These are phyloP conservation scores for Lithocarpus polystachyus DNA, from an alignment of 306 rosid species.

Conservation along the genomic window DNA sequence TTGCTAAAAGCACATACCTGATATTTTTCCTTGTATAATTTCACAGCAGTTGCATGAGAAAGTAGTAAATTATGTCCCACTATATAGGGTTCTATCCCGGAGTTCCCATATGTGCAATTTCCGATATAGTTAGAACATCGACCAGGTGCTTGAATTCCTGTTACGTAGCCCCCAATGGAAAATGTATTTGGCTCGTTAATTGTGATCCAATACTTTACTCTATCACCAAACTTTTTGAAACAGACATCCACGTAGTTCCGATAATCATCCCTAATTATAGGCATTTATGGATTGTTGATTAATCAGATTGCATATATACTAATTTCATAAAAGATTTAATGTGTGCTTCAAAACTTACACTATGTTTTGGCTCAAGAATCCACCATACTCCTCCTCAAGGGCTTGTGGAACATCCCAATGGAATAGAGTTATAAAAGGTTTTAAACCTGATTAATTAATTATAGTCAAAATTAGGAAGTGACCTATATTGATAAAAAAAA, in stretches of 20 bases:
- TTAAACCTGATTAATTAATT: slow-evolving; percentile 14
- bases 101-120: slow-evolving; percentile 45
- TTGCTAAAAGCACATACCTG: slow-evolving; percentile 6
- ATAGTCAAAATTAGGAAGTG: neutral
- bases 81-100: slow-evolving; percentile 43
- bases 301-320: no score
- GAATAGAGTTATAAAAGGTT: slow-evolving; percentile 55
- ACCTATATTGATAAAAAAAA: neutral
- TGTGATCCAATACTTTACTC: slow-evolving; percentile 69
- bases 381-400: slow-evolving; percentile 52
- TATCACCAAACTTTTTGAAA: slow-evolving; percentile 58
- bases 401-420: slow-evolving; percentile 62
- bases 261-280: slow-evolving; percentile 42
- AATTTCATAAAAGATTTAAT: no score
- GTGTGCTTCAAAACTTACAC: slow-evolving; percentile 32
- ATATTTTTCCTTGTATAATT: slow-evolving; percentile 23
- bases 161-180: slow-evolving; percentile 29
- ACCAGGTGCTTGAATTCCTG: slow-evolving; percentile 41
- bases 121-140: slow-evolving; percentile 45
- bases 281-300: neutral
- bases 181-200: slow-evolving; percentile 50
- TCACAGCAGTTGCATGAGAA: slow-evolving; percentile 41
- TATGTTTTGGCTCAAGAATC: slow-evolving; percentile 45
- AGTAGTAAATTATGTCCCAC: slow-evolving; percentile 37
- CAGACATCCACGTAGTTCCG: slow-evolving; percentile 55